Percentiles rank a stretch among this genome's conserved stretches.
Evolutionary conservation across 2,329 filamentous ascomycete species (phyloP).

Genomic region (Venturia asperata): DNA sequence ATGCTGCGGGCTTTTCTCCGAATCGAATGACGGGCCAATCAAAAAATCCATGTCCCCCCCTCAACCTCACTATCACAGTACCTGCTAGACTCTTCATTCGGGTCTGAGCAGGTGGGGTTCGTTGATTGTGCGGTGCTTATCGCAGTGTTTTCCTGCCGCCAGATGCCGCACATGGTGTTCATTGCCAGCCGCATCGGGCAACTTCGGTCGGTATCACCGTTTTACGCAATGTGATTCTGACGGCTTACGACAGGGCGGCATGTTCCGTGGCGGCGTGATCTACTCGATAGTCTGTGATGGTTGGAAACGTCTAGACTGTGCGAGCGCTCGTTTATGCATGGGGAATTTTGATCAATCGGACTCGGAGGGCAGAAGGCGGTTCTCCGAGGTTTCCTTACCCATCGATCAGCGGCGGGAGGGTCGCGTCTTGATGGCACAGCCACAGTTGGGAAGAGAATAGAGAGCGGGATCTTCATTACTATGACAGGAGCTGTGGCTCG

Average conservation of each 20-base stretch:
- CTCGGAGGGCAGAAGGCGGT: neutral
- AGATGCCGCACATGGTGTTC: no score
- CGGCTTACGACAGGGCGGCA: neutral
- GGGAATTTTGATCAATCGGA: neutral
- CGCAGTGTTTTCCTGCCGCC: neutral
- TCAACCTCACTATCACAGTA: neutral
- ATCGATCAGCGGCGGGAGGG: neutral
- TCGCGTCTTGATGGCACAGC: neutral
- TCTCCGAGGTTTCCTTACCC: neutral
- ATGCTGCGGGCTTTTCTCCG: neutral
- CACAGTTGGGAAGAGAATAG: neutral
- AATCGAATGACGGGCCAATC: neutral
- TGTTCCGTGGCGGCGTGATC: neutral
- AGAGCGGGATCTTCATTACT: neutral
- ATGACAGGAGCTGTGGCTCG: neutral
- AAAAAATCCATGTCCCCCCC: neutral
- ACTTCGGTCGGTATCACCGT: neutral
- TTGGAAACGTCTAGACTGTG: neutral
- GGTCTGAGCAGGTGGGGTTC: neutral
- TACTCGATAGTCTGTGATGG: neutral
- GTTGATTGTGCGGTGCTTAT: neutral
- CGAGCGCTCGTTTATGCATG: conserved; percentile 1
- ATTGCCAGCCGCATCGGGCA: neutral
- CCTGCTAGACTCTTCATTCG: neutral
- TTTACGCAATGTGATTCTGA: neutral